phyloP scores from a whole-genome alignment of 176 grass and related monocot species.

The Phoenix dactylifera region DNA sequence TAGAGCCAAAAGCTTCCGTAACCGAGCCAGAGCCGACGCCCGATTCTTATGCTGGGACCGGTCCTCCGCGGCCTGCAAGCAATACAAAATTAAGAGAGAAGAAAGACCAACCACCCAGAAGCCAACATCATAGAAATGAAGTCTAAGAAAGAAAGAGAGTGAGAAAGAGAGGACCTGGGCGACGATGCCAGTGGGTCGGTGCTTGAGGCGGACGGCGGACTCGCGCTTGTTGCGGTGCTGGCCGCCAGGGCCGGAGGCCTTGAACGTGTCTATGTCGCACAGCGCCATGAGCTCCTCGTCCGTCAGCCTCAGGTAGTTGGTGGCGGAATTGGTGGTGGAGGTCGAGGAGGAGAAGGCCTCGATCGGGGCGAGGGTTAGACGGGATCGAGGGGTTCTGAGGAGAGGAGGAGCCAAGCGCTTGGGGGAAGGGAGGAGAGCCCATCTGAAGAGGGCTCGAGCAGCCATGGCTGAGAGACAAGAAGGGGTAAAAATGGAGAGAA shows the following conservation, averaged over 20 bases:
- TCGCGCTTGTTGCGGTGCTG: conserved; percentile 99
- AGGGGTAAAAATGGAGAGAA: too few relatives aligned
- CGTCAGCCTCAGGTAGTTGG: conserved; percentile 48
- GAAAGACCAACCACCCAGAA: too few relatives aligned
- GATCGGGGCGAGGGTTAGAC: conserved; percentile 10
- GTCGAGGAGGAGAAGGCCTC: conserved; percentile 15
- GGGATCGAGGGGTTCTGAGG: conserved; percentile 5
- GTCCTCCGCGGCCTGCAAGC: conserved; percentile 73
- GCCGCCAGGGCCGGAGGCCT: conserved; percentile 76
- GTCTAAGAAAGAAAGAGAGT: too few relatives aligned
- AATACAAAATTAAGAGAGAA: not conserved
- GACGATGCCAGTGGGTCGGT: conserved; percentile 74
- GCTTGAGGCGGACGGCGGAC: conserved; percentile 64
- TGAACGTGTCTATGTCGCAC: conserved; percentile 86
- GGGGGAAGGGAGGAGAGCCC: conserved; percentile 23
- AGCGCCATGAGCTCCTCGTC: conserved; percentile 78
- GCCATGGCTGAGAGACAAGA: too few relatives aligned
- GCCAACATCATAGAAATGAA: too few relatives aligned
- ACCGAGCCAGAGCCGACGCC: conserved; percentile 54
- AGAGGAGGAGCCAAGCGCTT: not conserved
- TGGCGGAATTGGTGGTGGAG: conserved; percentile 5
- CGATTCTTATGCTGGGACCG: conserved; percentile 91
- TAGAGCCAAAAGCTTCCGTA: conserved; percentile 73
- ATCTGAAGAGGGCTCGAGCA: conserved; percentile 42
- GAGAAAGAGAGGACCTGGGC: conserved; percentile 43